Evolutionary conservation across 2,329 filamentous ascomycete genomes (phyloP), one percentile per base, ranked within the genome.

Genomic region (Neopestalotiopsis clavispora): DNA sequence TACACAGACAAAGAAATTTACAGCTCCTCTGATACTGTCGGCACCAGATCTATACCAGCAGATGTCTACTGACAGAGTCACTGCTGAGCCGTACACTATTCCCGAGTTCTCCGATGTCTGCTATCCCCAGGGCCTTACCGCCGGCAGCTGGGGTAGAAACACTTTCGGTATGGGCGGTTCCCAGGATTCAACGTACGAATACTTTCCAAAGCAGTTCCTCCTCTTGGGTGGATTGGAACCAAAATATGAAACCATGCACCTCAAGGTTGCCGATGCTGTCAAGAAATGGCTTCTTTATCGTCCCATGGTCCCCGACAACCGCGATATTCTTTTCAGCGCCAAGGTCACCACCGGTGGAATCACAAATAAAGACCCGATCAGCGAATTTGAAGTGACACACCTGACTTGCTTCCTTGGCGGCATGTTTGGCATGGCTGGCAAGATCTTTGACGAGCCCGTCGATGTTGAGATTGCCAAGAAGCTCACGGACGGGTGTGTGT

Each of bases 251-350:
- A 86, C 86, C 23, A 87, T 97, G 80, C 94, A 97, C 77, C 85
- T 91, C 69, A 88, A 87, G 68, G 87, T 90, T 4, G 87, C 91
- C 38, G 87, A 91, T 4, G 89, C 89, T 0, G 88, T 91, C 45
- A 92, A 92, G 72, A 86, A 94, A 72, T 87, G 92, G 78, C 85
- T 97, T 10, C 88, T 97, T 68, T 97, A 89, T 80, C 87, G 91
- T 4, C 94, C 94, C 0, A 92, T 96, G 89, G 87, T 90, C 23
- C 87, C 89, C 6, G 86, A 88, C 38, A 83, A 86, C 66, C 87
- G 87, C 65, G 89, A 95, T 69, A 87, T 96, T n/a, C 85, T 96
- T 2, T 89, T 96, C 70, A 89, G 92, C 0, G 91, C 92, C 30
- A 90, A 89, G 72, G 78, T 88, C n/a, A 82, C 77, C 61, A 84